These are phyloP conservation scores for Echites panduratus DNA, from an alignment of 257 asterid species.

Conservation along the genomic window DNA sequence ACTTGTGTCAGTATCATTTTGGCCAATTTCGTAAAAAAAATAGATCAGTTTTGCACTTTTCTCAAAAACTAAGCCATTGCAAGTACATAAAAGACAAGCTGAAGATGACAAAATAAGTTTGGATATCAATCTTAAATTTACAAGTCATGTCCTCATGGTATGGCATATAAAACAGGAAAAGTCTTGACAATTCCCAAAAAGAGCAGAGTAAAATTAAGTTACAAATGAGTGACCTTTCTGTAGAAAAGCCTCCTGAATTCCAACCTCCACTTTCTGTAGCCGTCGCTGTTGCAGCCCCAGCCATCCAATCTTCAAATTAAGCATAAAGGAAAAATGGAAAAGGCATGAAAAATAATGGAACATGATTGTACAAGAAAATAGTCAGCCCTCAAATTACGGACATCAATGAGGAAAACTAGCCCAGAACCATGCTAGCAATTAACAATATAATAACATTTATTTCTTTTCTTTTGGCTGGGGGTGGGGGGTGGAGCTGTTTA, in stretches of 20 bases:
- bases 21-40: neutral
- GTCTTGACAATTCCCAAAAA: neutral
- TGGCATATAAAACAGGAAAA: neutral
- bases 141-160: neutral
- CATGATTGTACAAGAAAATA: neutral
- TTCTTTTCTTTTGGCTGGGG: neutral
- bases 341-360: neutral
- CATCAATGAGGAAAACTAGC: neutral
- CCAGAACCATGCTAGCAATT: neutral
- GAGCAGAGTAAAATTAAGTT: slow-evolving; percentile 4
- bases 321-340: neutral
- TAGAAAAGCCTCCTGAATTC: slow-evolving; percentile 46
- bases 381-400: neutral
- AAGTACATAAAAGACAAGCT: neutral
- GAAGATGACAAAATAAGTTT: neutral
- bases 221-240: slow-evolving; percentile 42
- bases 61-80: neutral
- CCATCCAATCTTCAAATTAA: slow-evolving; percentile 55
- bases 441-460: neutral
- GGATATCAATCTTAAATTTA: neutral
- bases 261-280: slow-evolving; percentile 44
- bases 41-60: neutral
- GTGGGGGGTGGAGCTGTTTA: neutral
- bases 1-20: neutral
- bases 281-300: slow-evolving; percentile 36